Conservation (phyloP, 192 early-diverging fungal genomes). For the Dissophora ornata region DNA sequence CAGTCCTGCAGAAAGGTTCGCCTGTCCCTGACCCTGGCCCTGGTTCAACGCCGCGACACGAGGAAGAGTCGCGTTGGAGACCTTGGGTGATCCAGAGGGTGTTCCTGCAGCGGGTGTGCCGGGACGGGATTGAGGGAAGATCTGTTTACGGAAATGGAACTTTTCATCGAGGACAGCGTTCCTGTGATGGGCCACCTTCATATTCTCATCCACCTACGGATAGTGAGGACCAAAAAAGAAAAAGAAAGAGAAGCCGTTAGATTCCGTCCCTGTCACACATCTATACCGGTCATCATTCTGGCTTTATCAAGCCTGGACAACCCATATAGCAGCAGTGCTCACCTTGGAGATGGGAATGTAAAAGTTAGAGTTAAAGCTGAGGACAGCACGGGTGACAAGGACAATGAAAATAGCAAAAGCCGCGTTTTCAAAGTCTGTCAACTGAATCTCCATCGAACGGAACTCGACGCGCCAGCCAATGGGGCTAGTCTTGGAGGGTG, state of each 20-base stretch:
- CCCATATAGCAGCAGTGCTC: no score
- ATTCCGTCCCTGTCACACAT: no score
- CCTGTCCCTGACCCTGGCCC: no score
- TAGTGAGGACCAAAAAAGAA: conserved; percentile 1
- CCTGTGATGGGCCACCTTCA: conserved; percentile 86
- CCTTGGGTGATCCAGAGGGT: conserved; percentile 39
- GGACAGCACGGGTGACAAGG: conserved; percentile 87
- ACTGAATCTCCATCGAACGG: conserved; percentile 94
- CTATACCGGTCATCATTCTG: no score
- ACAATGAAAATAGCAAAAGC: conserved; percentile 96
- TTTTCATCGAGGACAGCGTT: conserved; percentile 84
- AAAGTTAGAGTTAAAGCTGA: conserved; percentile 91
- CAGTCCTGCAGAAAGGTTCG: conserved; percentile 8
- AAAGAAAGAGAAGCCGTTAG: background rate
- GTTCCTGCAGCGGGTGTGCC: conserved; percentile 45
- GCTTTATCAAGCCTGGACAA: no score
- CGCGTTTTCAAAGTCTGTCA: conserved; percentile 97
- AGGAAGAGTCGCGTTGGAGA: conserved; percentile 31
- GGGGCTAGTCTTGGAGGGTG: conserved; percentile 85
- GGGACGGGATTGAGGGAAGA: conserved; percentile 68
- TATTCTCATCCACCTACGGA: conserved; percentile 89
- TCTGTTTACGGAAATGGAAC: conserved; percentile 91
- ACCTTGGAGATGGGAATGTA: conserved; percentile 97
- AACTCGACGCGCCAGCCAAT: conserved; percentile 99
- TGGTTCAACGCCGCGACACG: background rate